A percentile compares a stretch with the other conserved stretches of the same genome.
Evolutionary conservation across 306 rosid genomes (phyloP).

Genomic region (Citrullus mucosospermus): DNA sequence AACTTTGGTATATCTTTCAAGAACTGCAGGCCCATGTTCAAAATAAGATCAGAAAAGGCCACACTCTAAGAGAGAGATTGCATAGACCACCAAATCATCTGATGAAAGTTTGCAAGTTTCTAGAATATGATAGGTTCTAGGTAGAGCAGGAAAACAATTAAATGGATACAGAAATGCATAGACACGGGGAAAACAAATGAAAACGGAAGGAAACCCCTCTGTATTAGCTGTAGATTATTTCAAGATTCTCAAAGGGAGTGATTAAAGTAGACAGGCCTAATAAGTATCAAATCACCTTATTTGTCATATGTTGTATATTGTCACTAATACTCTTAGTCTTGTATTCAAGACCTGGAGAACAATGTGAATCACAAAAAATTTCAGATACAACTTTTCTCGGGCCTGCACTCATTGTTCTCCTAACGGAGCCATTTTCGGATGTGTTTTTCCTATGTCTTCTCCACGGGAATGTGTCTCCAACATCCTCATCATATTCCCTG

Average conservation of each 20-base stretch:
- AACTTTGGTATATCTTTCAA: constrained; percentile 45
- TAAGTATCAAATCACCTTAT: constrained; percentile 34
- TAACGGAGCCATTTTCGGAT: constrained; percentile 26
- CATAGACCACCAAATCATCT: background rate
- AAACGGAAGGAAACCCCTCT: background rate
- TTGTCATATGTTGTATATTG: constrained; percentile 16
- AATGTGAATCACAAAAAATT: constrained; percentile 32
- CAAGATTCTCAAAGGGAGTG: background rate
- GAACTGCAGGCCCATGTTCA: constrained; percentile 30
- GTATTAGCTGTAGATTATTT: background rate
- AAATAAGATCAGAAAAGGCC: background rate
- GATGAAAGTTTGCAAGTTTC: background rate
- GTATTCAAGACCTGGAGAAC: constrained; percentile 23
- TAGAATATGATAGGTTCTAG: background rate
- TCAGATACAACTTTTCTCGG: constrained; percentile 26
- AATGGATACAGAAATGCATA: background rate
- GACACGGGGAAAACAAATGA: background rate
- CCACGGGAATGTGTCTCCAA: constrained; percentile 58
- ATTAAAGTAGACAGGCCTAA: background rate
- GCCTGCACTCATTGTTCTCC: constrained; percentile 24
- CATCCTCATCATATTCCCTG: constrained; percentile 50
- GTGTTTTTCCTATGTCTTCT: constrained; percentile 43
- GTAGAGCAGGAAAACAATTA: background rate
- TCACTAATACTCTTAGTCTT: constrained; percentile 20
- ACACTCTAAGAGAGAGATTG: background rate